Evolutionary conservation across 164 flowering plant genomes (phyloP), one percentile per base, ranked within the genome.

Genomic region (Annona squamosa): DNA sequence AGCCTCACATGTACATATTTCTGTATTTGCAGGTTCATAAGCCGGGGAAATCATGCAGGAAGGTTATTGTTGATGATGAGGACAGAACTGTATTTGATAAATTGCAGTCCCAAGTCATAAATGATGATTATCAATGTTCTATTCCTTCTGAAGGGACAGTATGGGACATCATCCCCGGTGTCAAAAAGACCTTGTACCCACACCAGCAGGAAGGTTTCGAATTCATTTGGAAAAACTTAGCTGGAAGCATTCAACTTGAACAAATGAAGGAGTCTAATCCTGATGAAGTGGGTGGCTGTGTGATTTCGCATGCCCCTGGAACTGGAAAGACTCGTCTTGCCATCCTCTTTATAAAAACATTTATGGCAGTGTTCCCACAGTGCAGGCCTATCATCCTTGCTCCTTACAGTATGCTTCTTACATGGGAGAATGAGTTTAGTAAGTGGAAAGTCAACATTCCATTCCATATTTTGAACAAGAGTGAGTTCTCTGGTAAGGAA

Each of bases 251-350:
- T 45, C 13, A 61, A 16, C 82, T 87, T 57, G 85, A 86, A 7
- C 70, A 86, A 44, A 66, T 89, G 77, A 82, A 78, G 44, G 43
- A 71, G 3, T 17, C 73, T 0, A 48, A 6, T 48, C 62, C 73
- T 42, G 72, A 56, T 69, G 81, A 79, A 46, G 83, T 86, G 6
- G 82, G 85, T 74, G 99, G 98, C 1, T 96, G 97, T 80, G 84
- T 96, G 47, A 90, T 96, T n/a, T 93, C 97, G 0, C 99, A 96
- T 84, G 97, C 98, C 46, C 98, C 99, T 41, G 98, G 98, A 3
- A 93, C 97, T 0, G 99, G 99, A 48, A 96, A 96, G 81, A 88
- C 94, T 12, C 82, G 87, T 6, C 74, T 96, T 6, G 79, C 92
- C 4, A 85, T 96, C 4, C 84, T 75, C 12, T 93, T 96, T 72